Base-by-base conservation (phyloP, 225 moss, liverwort and hornwort species). In the Rhytidiadelphus loreus region DNA sequence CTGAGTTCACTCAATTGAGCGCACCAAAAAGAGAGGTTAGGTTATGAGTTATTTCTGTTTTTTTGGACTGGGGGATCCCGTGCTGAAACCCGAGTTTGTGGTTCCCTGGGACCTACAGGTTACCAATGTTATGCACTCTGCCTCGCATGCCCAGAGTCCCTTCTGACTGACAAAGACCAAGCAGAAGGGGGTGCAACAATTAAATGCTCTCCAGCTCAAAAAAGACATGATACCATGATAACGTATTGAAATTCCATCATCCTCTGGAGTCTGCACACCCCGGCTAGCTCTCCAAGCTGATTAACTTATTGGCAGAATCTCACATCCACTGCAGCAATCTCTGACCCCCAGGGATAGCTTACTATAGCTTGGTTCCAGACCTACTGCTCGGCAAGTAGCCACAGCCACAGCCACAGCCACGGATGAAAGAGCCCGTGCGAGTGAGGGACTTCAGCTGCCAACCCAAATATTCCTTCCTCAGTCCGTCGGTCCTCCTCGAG, bases 301-400 rank as follows among this genome's bases (percentile, higher is more conserved):
- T 77, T 84, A 88, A 57, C 76, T 66, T 88, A 68, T 88, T 77
- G 83, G 77, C 84, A 88, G 88, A 88, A 83, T 66, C 82, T 76
- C 81, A 83, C 88, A 86, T 88, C 86, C 88, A 83, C 65, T 85
- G 90, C 81, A 72, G 71, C 88, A 66, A 85, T 88, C 82, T 81
- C 88, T 85, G 88, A 46, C 64, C 74, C 39, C 48, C 13, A 44
- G 56, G 43, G 58, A 14, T 28, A 69, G 29, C 83, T 69, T 83
- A 10, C 6, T 25, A 64, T 57, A 72, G 79, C 71, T 41, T 71
- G 8, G 71, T 70, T 60, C 66, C 62, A 79, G 83, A 58, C 24
- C 35, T 53, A 33, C 37, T 23, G 6, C 53, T 52, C 53, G 8
- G 55, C 77, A 21, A 77, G 28, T 18, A 59, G 80, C 53, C 48